Conservation (phyloP, 2,329 filamentous ascomycete species). For the Alternaria gaisen region DNA sequence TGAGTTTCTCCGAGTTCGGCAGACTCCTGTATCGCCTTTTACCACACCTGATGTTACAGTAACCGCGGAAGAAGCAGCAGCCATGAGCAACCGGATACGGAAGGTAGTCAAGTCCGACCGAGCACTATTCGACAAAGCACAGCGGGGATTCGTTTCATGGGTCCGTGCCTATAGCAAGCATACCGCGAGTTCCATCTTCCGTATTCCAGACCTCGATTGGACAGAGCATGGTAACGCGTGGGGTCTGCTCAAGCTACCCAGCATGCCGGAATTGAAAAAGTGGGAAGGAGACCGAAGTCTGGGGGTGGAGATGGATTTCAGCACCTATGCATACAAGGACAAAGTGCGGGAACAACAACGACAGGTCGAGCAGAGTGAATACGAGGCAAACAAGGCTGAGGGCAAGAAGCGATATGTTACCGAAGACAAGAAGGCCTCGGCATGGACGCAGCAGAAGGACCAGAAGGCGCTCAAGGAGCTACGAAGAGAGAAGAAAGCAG, state of each 20-base stretch:
- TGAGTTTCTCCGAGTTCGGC: conserved; percentile 83
- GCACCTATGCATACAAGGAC: conserved; percentile 56
- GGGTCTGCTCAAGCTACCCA: conserved; percentile 85
- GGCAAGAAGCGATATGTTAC: conserved; percentile 39
- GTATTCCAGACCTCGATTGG: conserved; percentile 84
- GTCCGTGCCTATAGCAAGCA: conserved; percentile 91
- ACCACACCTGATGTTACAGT: conserved; percentile 64
- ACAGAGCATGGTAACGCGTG: conserved; percentile 79
- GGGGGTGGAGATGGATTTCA: conserved; percentile 53
- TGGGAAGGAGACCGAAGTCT: conserved; percentile 56
- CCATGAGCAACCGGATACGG: conserved; percentile 69
- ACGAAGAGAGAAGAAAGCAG: conserved; percentile 46
- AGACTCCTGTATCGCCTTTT: conserved; percentile 79
- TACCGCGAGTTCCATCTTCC: conserved; percentile 90
- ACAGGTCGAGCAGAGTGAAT: conserved; percentile 43
- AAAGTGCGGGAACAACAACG: conserved; percentile 55
- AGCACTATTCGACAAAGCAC: conserved; percentile 83
- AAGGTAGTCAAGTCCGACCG: conserved; percentile 67
- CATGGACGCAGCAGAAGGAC: conserved; percentile 52
- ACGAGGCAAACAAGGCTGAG: conserved; percentile 24
- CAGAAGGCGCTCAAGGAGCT: conserved; percentile 41
- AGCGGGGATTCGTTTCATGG: conserved; percentile 93
- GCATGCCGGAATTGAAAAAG: conserved; percentile 81
- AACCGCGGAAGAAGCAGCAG: conserved; percentile 68
- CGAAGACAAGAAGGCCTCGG: conserved; percentile 38